A percentile compares a stretch with the other conserved stretches of the same genome.
Evolutionary conservation across 345 rosid species (phyloP).

Genomic region (Lepidium didymum): DNA sequence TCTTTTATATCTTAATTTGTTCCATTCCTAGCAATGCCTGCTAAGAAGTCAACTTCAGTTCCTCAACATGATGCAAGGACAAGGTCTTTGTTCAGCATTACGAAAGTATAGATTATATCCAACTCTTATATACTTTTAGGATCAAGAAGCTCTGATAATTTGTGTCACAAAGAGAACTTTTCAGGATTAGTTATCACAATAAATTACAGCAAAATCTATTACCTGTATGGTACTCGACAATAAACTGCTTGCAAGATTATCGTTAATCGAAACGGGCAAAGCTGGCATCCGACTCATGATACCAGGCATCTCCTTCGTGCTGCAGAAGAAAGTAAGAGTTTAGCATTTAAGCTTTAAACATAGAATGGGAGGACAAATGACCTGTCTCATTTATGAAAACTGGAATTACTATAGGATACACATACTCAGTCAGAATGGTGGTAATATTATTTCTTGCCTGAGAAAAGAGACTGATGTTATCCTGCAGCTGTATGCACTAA

Average conservation of each 20-base stretch:
- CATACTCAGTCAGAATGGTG: conserved; percentile 73
- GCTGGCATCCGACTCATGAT: conserved; percentile 93
- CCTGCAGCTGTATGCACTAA: conserved; percentile 65
- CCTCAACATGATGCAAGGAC: neutral
- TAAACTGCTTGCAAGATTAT: conserved; percentile 63
- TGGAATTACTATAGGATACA: conserved; percentile 19
- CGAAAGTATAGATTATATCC: neutral
- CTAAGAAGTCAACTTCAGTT: neutral
- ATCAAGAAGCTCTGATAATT: neutral
- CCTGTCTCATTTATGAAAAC: conserved; percentile 3
- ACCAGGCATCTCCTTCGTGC: conserved; percentile 86
- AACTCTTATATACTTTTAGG: neutral
- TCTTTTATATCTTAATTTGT: neutral
- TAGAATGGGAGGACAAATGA: neutral
- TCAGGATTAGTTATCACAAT: neutral
- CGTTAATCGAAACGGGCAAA: conserved; percentile 57
- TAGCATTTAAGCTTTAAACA: conserved; percentile 4
- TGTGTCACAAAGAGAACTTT: neutral
- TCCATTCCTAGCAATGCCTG: neutral
- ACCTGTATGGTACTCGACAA: conserved; percentile 62
- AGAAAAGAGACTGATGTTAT: conserved; percentile 66
- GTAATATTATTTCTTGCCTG: conserved; percentile 60
- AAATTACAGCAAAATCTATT: conserved; percentile 5
- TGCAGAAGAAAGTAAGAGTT: conserved; percentile 32
- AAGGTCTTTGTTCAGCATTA: neutral